These are phyloP conservation scores for Lathyrus aphaca DNA, from an alignment of 306 rosid species.

Conservation along the genomic window DNA sequence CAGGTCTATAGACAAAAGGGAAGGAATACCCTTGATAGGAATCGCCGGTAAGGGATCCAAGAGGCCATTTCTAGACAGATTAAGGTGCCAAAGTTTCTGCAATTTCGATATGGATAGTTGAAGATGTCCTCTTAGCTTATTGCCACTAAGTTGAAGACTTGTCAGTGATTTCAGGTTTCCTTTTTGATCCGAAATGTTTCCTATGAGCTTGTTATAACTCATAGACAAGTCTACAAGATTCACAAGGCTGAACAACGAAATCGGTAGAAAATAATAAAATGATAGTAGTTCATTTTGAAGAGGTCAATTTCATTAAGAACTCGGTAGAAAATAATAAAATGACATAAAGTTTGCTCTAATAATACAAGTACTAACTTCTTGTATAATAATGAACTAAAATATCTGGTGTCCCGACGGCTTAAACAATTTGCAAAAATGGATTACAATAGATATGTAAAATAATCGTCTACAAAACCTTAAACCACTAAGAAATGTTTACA, in stretches of 20 bases:
- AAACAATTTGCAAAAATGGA: not conserved
- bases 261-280: conserved; percentile 49
- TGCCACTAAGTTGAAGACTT: conserved; percentile 68
- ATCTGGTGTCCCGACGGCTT: not conserved
- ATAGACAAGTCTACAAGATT: conserved; percentile 68
- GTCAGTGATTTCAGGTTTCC: conserved; percentile 68
- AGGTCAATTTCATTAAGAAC: no score
- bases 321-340: no score
- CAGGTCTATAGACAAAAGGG: conserved; percentile 83
- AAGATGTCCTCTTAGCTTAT: conserved; percentile 65
- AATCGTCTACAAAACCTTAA: conserved; percentile 41
- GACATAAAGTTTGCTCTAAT: not conserved
- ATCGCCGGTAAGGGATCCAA: conserved; percentile 66
- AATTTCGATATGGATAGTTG: conserved; percentile 72
- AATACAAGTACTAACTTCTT: not conserved
- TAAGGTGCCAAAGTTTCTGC: conserved; percentile 83
- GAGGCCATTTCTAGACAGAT: conserved; percentile 74
- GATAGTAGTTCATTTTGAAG: no score
- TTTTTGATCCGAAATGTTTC: conserved; percentile 70
- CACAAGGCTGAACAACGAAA: conserved; percentile 63
- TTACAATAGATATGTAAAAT: conserved; percentile 2
- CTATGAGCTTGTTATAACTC: no score
- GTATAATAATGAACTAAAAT: not conserved
- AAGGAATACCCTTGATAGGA: conserved; percentile 64
- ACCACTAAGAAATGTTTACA: conserved; percentile 23